Percentiles rank a stretch among this genome's conserved stretches.
phyloP scores from a whole-genome alignment of 495 filamentous ascomycete genomes.

The Penicillium lagena region DNA sequence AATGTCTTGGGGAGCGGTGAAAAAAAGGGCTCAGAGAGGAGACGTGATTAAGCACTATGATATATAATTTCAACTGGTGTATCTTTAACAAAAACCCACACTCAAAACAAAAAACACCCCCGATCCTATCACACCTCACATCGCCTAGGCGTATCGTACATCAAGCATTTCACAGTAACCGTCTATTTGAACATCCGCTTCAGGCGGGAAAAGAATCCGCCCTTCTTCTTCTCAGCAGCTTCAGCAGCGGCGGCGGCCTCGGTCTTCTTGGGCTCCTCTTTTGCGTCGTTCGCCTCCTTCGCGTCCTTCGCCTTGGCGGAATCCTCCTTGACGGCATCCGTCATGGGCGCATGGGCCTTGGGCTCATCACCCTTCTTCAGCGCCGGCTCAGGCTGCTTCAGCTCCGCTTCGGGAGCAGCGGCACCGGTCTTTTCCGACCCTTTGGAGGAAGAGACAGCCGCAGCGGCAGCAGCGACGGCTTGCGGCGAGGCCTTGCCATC shows the following conservation, averaged over 20 bases:
- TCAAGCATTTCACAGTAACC: not conserved
- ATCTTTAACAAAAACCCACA: conserved; percentile 20
- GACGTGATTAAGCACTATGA: conserved; percentile 17
- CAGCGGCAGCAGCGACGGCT: conserved; percentile 18
- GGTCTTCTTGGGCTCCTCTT: conserved; percentile 6
- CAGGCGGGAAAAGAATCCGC: conserved; percentile 20
- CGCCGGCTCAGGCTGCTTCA: conserved; percentile 20
- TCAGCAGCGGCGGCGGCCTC: conserved; percentile 6
- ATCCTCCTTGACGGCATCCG: conserved; percentile 49
- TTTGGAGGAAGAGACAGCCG: conserved; percentile 20
- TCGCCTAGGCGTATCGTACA: conserved; percentile 18
- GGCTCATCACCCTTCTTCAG: conserved; percentile 17
- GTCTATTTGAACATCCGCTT: conserved; percentile 25
- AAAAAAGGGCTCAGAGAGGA: not conserved
- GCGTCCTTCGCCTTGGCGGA: not conserved
- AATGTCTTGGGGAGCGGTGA: not conserved
- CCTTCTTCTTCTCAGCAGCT: conserved; percentile 21
- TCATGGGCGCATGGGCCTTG: conserved; percentile 32
- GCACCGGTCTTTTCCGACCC: conserved; percentile 10
- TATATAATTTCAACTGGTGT: conserved; percentile 27
- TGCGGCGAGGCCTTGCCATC: conserved; percentile 10
- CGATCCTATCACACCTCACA: conserved; percentile 1
- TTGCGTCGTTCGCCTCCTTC: conserved; percentile 2
- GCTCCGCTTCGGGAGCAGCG: conserved; percentile 12
- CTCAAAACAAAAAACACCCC: conserved; percentile 1